Conservation (phyloP, 2,329 filamentous ascomycete genomes). For the Scedosporium minutisporum region DNA sequence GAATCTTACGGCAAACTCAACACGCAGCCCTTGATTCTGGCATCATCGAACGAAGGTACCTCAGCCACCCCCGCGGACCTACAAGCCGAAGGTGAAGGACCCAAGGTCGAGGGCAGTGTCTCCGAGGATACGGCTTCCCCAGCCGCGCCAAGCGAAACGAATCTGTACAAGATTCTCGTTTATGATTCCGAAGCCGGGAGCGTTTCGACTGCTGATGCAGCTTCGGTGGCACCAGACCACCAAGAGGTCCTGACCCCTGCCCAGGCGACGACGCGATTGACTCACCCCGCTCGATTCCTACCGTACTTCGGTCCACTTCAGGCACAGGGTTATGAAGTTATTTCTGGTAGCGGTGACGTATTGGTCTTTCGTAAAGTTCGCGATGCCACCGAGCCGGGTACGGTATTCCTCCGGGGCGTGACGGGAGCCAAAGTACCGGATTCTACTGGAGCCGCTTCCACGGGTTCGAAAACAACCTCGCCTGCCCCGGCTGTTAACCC, state of each 20-base stretch:
- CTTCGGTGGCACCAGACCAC: slow-evolving; percentile 39
- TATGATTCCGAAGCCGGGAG: slow-evolving; percentile 51
- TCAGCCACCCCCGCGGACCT: background rate
- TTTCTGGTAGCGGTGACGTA: slow-evolving; percentile 52
- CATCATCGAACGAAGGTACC: background rate
- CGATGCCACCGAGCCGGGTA: slow-evolving; percentile 9
- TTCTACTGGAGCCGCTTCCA: slow-evolving; percentile 6
- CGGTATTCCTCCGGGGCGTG: background rate
- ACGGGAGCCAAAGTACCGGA: background rate
- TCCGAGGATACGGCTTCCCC: background rate
- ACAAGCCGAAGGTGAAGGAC: background rate
- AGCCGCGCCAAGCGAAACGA: background rate
- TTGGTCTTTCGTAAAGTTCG: slow-evolving; percentile 57
- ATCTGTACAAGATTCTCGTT: slow-evolving; percentile 53
- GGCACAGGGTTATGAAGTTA: slow-evolving; percentile 55
- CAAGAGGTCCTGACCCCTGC: slow-evolving; percentile 45
- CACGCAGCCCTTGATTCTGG: background rate
- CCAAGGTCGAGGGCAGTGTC: background rate
- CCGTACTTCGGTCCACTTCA: slow-evolving; percentile 51
- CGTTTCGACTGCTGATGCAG: slow-evolving; percentile 51
- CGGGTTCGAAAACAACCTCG: background rate
- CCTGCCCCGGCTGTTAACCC: slow-evolving; percentile 37
- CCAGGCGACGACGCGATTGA: slow-evolving; percentile 49
- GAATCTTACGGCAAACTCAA: background rate
- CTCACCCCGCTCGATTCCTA: slow-evolving; percentile 55